phyloP scores from a whole-genome alignment of 768 basidiomycete genomes.

The Lentinus brumalis region DNA sequence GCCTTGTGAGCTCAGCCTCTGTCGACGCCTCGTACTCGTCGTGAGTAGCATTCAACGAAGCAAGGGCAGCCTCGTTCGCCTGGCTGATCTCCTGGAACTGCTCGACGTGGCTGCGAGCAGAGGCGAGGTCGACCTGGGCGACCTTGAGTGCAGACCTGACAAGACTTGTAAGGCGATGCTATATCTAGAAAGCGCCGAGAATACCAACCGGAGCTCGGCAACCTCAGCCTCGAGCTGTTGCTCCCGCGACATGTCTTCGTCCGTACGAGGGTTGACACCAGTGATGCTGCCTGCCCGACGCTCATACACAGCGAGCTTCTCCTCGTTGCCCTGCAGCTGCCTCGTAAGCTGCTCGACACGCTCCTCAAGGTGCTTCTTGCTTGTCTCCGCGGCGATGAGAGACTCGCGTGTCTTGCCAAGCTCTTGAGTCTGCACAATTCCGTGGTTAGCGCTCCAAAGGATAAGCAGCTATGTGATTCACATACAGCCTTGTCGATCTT shows the following conservation, averaged over 20 bases:
- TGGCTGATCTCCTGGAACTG: slow-evolving; percentile 88
- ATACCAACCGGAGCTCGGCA: slow-evolving; percentile 74
- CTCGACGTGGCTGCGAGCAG: slow-evolving; percentile 70
- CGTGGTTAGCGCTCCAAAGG: slow-evolving; percentile 11
- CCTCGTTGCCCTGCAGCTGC: slow-evolving; percentile 74
- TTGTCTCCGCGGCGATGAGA: slow-evolving; percentile 73
- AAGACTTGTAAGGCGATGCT: not conserved
- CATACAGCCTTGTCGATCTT: slow-evolving; percentile 73
- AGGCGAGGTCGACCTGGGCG: slow-evolving; percentile 72
- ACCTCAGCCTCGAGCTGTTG: slow-evolving; percentile 84
- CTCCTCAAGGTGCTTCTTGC: slow-evolving; percentile 77
- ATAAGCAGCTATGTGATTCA: slow-evolving; percentile 3
- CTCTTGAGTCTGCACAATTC: slow-evolving; percentile 54
- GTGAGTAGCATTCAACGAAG: slow-evolving; percentile 66
- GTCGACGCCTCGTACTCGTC: slow-evolving; percentile 80
- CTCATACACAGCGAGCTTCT: slow-evolving; percentile 88
- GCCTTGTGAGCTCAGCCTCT: slow-evolving; percentile 65
- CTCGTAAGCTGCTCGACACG: slow-evolving; percentile 61
- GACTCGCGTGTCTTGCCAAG: slow-evolving; percentile 68
- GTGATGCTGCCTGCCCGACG: slow-evolving; percentile 47
- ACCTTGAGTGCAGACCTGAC: slow-evolving; percentile 73
- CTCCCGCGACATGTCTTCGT: slow-evolving; percentile 60
- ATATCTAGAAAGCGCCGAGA: not conserved
- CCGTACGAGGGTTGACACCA: slow-evolving; percentile 34
- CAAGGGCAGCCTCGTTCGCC: slow-evolving; percentile 77